Percentiles rank a stretch among this genome's conserved stretches.
Evolutionary conservation across 1,139 yeast genomes (phyloP).

Genomic region (Scheffersomyces segobiensis): DNA sequence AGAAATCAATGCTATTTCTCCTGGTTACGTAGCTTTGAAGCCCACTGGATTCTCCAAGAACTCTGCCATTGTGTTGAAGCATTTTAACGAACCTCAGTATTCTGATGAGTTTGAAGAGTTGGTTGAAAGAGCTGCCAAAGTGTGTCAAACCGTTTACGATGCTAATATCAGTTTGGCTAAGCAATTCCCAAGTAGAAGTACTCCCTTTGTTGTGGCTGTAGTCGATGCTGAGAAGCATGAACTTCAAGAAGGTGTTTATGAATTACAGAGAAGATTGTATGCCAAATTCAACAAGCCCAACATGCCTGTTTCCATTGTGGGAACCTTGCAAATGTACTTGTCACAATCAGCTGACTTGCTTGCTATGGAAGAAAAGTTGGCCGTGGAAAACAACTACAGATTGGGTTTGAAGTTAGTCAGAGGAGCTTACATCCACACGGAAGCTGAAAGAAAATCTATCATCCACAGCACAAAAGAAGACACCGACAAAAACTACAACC

Average conservation of each 20-base stretch:
- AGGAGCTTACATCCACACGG: constrained; percentile 95
- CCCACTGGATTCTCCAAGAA: constrained; percentile 86
- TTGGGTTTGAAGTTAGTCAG: constrained; percentile 92
- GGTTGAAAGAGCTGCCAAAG: constrained; percentile 61
- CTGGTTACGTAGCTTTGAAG: constrained; percentile 86
- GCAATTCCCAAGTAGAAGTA: constrained; percentile 64
- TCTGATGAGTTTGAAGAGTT: constrained; percentile 57
- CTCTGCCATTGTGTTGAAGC: constrained; percentile 72
- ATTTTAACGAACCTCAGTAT: constrained; percentile 53
- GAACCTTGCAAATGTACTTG: constrained; percentile 92
- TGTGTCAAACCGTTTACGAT: constrained; percentile 57
- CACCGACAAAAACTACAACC: constrained; percentile 75
- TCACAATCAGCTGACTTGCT: constrained; percentile 67
- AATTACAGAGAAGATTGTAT: constrained; percentile 82
- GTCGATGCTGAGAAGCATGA: constrained; percentile 92
- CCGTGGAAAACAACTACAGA: constrained; percentile 63
- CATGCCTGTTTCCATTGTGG: constrained; percentile 69
- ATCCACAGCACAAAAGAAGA: constrained; percentile 76
- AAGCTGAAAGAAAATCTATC: constrained; percentile 62
- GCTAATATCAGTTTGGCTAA: constrained; percentile 49
- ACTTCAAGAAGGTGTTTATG: constrained; percentile 89
- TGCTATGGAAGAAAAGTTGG: constrained; percentile 62
- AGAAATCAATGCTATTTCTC: constrained; percentile 65
- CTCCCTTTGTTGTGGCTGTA: constrained; percentile 84
- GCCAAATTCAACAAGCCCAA: constrained; percentile 65